Evolutionary conservation across 108 stramenopile species (phyloP).

Genomic region (Fragilaria crotonensis): DNA sequence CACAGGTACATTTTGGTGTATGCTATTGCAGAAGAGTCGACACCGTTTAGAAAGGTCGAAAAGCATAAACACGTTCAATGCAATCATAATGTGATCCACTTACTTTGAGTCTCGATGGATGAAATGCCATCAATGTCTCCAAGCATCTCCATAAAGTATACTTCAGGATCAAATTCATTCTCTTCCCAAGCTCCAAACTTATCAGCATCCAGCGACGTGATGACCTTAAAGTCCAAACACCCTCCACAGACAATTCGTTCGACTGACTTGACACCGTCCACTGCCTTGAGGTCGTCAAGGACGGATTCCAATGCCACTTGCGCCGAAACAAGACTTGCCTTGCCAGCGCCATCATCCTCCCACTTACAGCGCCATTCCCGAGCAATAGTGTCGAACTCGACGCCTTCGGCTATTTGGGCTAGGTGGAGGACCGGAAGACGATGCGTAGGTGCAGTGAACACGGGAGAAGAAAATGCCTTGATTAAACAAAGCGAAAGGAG

Average conservation of each 20-base stretch:
- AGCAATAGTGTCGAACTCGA: slow-evolving; percentile 41
- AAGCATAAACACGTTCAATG: too few species aligned
- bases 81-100: too few species aligned
- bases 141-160: slow-evolving; percentile 58
- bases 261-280: slow-evolving; percentile 28
- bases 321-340: slow-evolving; percentile 31
- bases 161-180: slow-evolving; percentile 48
- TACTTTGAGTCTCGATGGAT: slow-evolving; percentile 83
- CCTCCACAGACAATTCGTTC: slow-evolving; percentile 50
- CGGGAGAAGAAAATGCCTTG: too few species aligned
- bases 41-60: too few species aligned
- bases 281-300: slow-evolving; percentile 29
- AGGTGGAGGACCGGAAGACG: too few species aligned
- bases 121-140: slow-evolving; percentile 82
- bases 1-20: too few species aligned
- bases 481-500: too few species aligned
- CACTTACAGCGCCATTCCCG: slow-evolving; percentile 60
- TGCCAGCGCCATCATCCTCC: slow-evolving; percentile 24
- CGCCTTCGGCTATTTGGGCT: slow-evolving; percentile 16
- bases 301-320: slow-evolving; percentile 29
- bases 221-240: slow-evolving; percentile 56
- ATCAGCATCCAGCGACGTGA: slow-evolving; percentile 28
- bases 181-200: slow-evolving; percentile 57
- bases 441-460: too few species aligned
- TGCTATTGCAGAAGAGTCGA: too few species aligned